phyloP scores from a whole-genome alignment of 2,329 filamentous ascomycete species.

The Ilyonectria robusta region DNA sequence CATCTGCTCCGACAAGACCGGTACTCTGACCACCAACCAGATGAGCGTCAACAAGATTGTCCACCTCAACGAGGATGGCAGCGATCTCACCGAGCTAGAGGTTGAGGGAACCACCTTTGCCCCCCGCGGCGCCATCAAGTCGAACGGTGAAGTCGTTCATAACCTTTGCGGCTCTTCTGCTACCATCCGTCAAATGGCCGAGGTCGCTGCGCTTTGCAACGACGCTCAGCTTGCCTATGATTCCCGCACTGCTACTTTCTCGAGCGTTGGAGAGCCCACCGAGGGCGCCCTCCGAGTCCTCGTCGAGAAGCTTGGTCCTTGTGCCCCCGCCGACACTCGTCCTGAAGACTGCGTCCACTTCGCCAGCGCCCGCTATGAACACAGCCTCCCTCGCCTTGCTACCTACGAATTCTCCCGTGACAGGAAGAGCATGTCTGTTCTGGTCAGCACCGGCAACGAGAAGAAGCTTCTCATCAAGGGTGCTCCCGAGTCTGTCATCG shows the following conservation, averaged over 20 bases:
- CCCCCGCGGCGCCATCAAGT: conserved; percentile 81
- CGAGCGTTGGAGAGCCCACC: conserved; percentile 92
- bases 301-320: conserved; percentile 94
- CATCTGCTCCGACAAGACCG: conserved; percentile 99
- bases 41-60: conserved; percentile 98
- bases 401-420: conserved; percentile 98
- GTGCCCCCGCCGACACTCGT: conserved; percentile 68
- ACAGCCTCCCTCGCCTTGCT: conserved; percentile 79
- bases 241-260: conserved; percentile 78
- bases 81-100: conserved; percentile 85
- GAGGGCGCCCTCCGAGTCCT: conserved; percentile 93
- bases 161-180: conserved; percentile 79
- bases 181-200: conserved; percentile 84
- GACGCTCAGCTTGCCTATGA: conserved; percentile 89
- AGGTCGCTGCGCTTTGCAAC: conserved; percentile 86
- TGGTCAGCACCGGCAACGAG: conserved; percentile 78
- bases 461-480: conserved; percentile 95
- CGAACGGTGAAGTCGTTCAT: conserved; percentile 76
- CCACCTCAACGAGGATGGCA: conserved; percentile 81
- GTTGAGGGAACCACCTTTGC: conserved; percentile 95
- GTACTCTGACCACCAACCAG: conserved; percentile 97
- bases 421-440: conserved; percentile 98
- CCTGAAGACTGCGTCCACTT: conserved; percentile 81
- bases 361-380: conserved; percentile 88
- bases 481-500: conserved; percentile 93